Evolutionary conservation across 1,139 yeast species (phyloP), one percentile per base, ranked within the genome.

Genomic region (Spencermartinsiella ligniputridi): DNA sequence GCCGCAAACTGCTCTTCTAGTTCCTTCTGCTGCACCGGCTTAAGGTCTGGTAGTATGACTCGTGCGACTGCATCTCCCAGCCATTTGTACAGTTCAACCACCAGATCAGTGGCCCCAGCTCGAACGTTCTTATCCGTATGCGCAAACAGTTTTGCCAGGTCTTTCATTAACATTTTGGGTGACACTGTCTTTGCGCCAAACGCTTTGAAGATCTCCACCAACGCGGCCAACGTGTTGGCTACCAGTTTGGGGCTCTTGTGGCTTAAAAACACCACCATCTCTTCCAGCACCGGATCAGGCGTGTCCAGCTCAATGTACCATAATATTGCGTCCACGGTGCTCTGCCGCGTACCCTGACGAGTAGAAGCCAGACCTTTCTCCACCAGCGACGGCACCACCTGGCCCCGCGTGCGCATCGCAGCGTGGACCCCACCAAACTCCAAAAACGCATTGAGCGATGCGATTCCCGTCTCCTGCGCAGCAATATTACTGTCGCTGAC

Each of bases 1-100:
- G 70, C 72, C 29, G 75, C 83, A 63, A 92, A 88, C 16, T 75
- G 81, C 34, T 78, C 77, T 3, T 80, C 74, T 48, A 94, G 72
- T 57, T 92, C 98, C 54, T 83, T 86, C 63, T 88, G 94, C 63
- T 92, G 97, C 12, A 89, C 88, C 0, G 97, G 96, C 61, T 92
- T 92, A 62, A 92, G 71, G 25, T 80, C 81, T 1, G 83, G 78
- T 48, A 89, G 76, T 35, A 89, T 66, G 0, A 80, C 62, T 12
- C 75, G 71, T 42, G 79, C 79, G 41, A 88, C 69, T 0, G 80
- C 71, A 22, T 73, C 78, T 3, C 94, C 95, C 62, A 85, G 75
- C 86, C 95, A 86, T 50, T 79, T 76, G 62, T 83, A 81, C 21
- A 90, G 61, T 49, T 81, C 88, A 2, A 87, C 79, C 0, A 90